Percentiles rank a stretch among this genome's conserved stretches.
Evolutionary conservation across 768 basidiomycete genomes (phyloP).

Genomic region (Agrocybe pediades): DNA sequence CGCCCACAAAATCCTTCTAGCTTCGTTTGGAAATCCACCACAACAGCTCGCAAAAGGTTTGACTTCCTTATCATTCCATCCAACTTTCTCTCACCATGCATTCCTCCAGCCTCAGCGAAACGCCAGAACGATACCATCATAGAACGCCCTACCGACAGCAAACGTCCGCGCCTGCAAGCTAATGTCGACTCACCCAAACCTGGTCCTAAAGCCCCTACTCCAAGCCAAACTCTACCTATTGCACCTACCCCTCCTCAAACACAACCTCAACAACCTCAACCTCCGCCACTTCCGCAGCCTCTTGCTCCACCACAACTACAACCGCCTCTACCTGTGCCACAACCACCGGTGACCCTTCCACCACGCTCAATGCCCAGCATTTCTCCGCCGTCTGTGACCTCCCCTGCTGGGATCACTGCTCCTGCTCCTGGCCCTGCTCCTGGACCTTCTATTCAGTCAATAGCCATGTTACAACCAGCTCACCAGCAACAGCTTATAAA

Average conservation of each 20-base stretch:
- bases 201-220: slow-evolving; percentile 15
- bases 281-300: background rate
- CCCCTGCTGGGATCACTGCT: too few species aligned
- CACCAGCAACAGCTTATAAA: background rate
- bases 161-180: slow-evolving; percentile 39
- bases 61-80: background rate
- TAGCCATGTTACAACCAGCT: background rate
- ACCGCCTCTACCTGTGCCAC: background rate
- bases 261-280: background rate
- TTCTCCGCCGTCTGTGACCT: background rate
- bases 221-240: slow-evolving; percentile 5
- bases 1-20: slow-evolving; percentile 46
- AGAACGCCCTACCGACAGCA: slow-evolving; percentile 46
- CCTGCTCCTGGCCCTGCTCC: background rate
- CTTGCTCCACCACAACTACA: background rate
- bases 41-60: slow-evolving; percentile 30
- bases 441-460: background rate
- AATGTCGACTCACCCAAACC: slow-evolving; percentile 20
- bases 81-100: slow-evolving; percentile 1
- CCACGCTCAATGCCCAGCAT: background rate
- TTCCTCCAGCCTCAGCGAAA: slow-evolving; percentile 34
- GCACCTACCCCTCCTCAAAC: background rate
- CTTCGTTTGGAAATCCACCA: slow-evolving; percentile 41
- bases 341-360: background rate
- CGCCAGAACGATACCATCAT: slow-evolving; percentile 40